Percentiles rank a stretch among this genome's conserved stretches.
These are phyloP conservation scores for Entomophthora muscae DNA, from an alignment of 371 early-diverging fungal genomes.

Conservation along the genomic window DNA sequence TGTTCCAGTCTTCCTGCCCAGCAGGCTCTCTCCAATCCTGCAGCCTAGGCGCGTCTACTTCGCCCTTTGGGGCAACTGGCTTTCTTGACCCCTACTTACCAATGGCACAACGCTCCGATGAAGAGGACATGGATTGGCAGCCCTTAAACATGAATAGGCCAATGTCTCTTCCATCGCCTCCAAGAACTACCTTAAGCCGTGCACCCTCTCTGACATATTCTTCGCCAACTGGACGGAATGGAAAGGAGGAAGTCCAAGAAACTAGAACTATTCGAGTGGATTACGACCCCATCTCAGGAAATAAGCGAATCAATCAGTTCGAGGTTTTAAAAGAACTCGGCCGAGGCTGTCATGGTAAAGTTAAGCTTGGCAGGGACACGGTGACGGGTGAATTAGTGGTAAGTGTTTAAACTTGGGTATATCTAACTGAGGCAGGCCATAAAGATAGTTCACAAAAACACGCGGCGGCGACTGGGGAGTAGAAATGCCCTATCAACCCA, in stretches of 20 bases:
- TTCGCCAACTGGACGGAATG: neutral
- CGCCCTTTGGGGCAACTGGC: neutral
- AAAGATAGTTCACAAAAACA: slow-evolving; percentile 66
- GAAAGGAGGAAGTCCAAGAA: slow-evolving; percentile 30
- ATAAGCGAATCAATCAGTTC: slow-evolving; percentile 87
- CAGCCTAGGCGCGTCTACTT: neutral
- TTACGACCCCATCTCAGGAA: slow-evolving; percentile 65
- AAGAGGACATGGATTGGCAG: neutral
- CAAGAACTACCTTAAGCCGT: neutral
- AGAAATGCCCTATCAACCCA: slow-evolving; percentile 28
- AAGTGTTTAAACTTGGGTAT: slow-evolving; percentile 13
- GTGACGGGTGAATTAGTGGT: slow-evolving; percentile 58
- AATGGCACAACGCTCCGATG: neutral
- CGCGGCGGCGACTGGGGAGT: slow-evolving; percentile 41
- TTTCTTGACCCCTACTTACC: neutral
- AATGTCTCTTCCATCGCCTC: neutral
- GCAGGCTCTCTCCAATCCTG: neutral
- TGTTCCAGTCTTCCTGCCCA: neutral
- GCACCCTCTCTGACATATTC: neutral
- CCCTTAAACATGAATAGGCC: neutral
- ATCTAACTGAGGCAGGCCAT: slow-evolving; percentile 41
- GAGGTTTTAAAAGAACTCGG: slow-evolving; percentile 83
- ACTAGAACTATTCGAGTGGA: slow-evolving; percentile 57
- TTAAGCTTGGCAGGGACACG: slow-evolving; percentile 67
- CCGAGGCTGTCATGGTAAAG: slow-evolving; percentile 90